These are phyloP conservation scores for Chaetomium olivaceum DNA, from an alignment of 2,329 filamentous ascomycete genomes.

Conservation along the genomic window DNA sequence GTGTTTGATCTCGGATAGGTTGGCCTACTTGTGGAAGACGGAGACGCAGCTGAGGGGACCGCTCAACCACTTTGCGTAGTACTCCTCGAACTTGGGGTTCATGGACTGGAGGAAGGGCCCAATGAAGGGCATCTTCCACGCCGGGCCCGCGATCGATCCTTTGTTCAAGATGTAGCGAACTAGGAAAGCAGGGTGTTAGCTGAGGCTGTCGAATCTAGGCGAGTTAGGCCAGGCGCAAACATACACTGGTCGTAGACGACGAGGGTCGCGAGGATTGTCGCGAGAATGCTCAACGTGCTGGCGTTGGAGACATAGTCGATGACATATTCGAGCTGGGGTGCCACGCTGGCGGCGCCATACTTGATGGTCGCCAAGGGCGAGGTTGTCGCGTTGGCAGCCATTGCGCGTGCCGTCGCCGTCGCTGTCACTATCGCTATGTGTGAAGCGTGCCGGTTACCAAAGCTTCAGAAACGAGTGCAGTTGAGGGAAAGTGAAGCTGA, in stretches of 20 bases:
- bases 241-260: constrained; percentile 89
- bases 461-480: background rate
- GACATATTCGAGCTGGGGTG: constrained; percentile 57
- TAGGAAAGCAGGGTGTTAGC: constrained; percentile 41
- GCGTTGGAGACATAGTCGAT: constrained; percentile 59
- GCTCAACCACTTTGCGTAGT: constrained; percentile 89
- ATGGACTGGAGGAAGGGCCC: constrained; percentile 94
- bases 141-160: constrained; percentile 72
- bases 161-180: constrained; percentile 75
- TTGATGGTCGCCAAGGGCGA: constrained; percentile 67
- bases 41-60: constrained; percentile 94
- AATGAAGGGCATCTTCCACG: constrained; percentile 80
- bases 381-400: constrained; percentile 64
- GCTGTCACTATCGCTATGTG: background rate
- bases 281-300: constrained; percentile 61
- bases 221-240: constrained; percentile 41
- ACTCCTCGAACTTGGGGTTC: constrained; percentile 87
- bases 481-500: background rate
- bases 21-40: constrained; percentile 92
- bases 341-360: constrained; percentile 50
- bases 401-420: constrained; percentile 33
- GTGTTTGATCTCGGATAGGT: background rate
- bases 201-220: background rate
- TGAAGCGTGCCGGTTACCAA: background rate
- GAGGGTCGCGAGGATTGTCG: constrained; percentile 69